Evolutionary conservation across 345 rosid species (phyloP), one percentile per base, ranked within the genome.

Genomic region (Brassica incana): DNA sequence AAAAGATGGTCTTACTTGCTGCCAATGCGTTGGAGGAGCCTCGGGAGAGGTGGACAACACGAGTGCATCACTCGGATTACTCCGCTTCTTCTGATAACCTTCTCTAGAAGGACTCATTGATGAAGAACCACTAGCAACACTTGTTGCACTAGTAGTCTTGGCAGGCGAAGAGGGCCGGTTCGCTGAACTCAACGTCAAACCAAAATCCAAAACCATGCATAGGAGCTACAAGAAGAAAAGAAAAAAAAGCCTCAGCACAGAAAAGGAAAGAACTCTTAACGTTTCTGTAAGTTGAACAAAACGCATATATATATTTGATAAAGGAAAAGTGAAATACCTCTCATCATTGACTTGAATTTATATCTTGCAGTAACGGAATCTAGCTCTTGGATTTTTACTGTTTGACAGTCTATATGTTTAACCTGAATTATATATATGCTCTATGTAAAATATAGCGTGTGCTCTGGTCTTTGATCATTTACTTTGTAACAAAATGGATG

Each of bases 131-230:
- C 73, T 48, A 35, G 80, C 69, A 59, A 80, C 67, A 66, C 80
- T 38, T 50, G 65, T 36, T 50, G 67, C 56, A 58, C 32, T 65
- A 30, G 78, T 78, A 67, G 75, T 73, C 78, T 85, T 84, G 71
- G 80, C 58, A 77, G 88, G 76, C 62, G 85, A 86, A 54, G 82
- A 71, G 62, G 62, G 89, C 80, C 29, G 87, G 89, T 71, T 83
- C 85, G 33, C 76, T 74, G 82, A 95, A 95, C 83, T 91, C 98
- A 83, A 95, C 96, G 74, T 95, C 98, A 80, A 95, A 95, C 99
- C 99, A 95, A 86, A 95, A 95, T 2, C 91, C 99, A 89, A 93
- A 95, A 71, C 98, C 99, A 83, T 95, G 98, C 85, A 93, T 79
- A 10, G 96, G 97, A 84, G 98, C 99, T 95, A 89, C 78, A 81